Evolutionary conservation across 371 early-diverging fungal genomes (phyloP).

Genomic region (Syncephalastrum sp.): DNA sequence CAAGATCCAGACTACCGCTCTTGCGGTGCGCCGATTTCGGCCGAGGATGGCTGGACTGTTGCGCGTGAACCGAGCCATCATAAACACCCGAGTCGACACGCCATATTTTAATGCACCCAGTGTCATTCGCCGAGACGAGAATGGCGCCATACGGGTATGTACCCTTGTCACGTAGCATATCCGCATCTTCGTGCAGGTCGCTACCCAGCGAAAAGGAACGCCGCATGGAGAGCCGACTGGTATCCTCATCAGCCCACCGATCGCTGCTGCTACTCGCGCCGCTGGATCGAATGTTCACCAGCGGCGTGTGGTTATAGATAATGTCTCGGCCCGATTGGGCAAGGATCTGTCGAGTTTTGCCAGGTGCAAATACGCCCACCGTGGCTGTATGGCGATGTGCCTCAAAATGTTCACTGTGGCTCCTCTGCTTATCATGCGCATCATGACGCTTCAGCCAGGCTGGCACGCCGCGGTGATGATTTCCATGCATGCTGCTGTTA

Average conservation of each 20-base stretch:
- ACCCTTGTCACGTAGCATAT: constrained; percentile 14
- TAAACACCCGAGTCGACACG: constrained; percentile 53
- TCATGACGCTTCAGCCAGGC: constrained; percentile 17
- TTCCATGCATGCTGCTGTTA: constrained; percentile 5
- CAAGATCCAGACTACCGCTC: constrained; percentile 10
- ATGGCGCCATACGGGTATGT: constrained; percentile 55
- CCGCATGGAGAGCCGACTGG: constrained; percentile 3
- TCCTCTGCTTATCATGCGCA: constrained; percentile 29
- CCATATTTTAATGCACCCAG: constrained; percentile 65
- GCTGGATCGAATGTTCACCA: constrained; percentile 2
- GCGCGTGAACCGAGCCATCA: constrained; percentile 1
- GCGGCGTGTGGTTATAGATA: constrained; percentile 38
- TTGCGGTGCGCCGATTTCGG: constrained; percentile 2
- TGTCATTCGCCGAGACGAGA: constrained; percentile 62
- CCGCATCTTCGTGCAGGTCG: constrained; percentile 7
- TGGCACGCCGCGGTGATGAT: constrained; percentile 10
- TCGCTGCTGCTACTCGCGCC: constrained; percentile 1
- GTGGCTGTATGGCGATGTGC: constrained; percentile 58
- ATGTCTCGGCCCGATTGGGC: constrained; percentile 49
- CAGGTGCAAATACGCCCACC: constrained; percentile 60
- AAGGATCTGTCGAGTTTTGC: constrained; percentile 57
- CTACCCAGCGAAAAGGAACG: constrained; percentile 20
- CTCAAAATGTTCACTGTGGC: constrained; percentile 40
- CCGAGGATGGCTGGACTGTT: constrained; percentile 1
- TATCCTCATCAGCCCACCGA: constrained; percentile 9